Percentiles rank a stretch among this genome's conserved stretches.
These are phyloP conservation scores for Grosmannia huntii DNA, from an alignment of 2,329 filamentous ascomycete species.

Conservation along the genomic window DNA sequence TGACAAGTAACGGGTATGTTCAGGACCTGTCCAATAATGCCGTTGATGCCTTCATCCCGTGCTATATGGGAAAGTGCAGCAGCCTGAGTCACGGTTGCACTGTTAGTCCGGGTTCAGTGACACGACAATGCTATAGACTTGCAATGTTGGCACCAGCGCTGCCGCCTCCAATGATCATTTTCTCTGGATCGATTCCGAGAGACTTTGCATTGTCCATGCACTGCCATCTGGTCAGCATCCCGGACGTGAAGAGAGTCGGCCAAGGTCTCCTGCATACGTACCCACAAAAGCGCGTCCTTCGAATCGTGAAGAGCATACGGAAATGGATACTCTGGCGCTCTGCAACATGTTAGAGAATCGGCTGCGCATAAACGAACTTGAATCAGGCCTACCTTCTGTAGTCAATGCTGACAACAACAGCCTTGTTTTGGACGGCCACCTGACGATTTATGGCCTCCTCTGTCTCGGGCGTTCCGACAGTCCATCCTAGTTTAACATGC, in stretches of 20 bases:
- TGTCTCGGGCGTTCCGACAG: slow-evolving; percentile 8
- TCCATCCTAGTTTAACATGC: slow-evolving; percentile 3
- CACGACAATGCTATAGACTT: not conserved
- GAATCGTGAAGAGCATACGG: slow-evolving; percentile 10
- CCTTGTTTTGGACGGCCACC: not conserved
- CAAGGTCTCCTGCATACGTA: not conserved
- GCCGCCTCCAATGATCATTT: slow-evolving; percentile 10
- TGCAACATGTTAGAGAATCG: not conserved
- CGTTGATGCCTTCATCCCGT: slow-evolving; percentile 7
- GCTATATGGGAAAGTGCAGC: slow-evolving; percentile 5
- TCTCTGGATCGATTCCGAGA: slow-evolving; percentile 6
- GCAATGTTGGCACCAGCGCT: slow-evolving; percentile 12
- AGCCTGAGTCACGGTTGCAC: not conserved
- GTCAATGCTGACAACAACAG: slow-evolving; percentile 11
- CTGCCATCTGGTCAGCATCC: not conserved
- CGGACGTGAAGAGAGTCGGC: not conserved
- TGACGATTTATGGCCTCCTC: slow-evolving; percentile 9
- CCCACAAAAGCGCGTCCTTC: slow-evolving; percentile 8
- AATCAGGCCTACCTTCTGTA: slow-evolving; percentile 5
- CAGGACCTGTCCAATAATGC: slow-evolving; percentile 11
- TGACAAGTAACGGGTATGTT: slow-evolving; percentile 13
- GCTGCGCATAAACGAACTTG: not conserved
- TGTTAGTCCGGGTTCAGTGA: not conserved
- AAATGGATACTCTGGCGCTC: slow-evolving; percentile 11
- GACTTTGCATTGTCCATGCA: slow-evolving; percentile 1